Evolutionary conservation across 2,329 filamentous ascomycete species (phyloP).

Genomic region (Rhinocladiella mackenziei): DNA sequence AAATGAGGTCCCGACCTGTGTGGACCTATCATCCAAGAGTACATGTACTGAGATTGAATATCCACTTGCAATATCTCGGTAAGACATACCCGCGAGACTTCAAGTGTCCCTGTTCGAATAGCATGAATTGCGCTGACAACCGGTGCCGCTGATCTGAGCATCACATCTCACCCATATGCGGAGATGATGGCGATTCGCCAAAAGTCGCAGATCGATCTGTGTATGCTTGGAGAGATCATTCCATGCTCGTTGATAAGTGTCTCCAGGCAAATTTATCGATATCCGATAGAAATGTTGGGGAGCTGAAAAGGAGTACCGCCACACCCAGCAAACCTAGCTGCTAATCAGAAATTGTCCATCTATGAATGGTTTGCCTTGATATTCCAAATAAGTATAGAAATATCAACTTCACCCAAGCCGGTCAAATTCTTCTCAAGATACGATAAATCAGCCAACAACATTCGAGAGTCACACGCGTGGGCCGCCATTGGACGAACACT

Average conservation of each 20-base stretch:
- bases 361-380: slow-evolving; percentile 14
- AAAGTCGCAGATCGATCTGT: slow-evolving; percentile 37
- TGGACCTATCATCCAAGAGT: slow-evolving; percentile 47
- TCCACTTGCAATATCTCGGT: neutral
- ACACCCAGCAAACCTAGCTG: slow-evolving; percentile 14
- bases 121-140: slow-evolving; percentile 45
- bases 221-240: slow-evolving; percentile 48
- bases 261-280: neutral
- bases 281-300: neutral
- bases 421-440: slow-evolving; percentile 45
- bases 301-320: slow-evolving; percentile 2
- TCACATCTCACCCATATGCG: slow-evolving; percentile 44
- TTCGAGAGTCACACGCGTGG: slow-evolving; percentile 48
- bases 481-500: slow-evolving; percentile 43
- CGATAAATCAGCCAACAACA: slow-evolving; percentile 50
- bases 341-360: slow-evolving; percentile 2
- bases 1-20: slow-evolving; percentile 62
- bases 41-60: slow-evolving; percentile 27
- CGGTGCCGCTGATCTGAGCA: slow-evolving; percentile 42
- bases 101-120: slow-evolving; percentile 37
- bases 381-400: slow-evolving; percentile 37
- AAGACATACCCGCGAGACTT: neutral
- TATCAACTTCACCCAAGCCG: slow-evolving; percentile 32
- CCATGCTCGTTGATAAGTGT: slow-evolving; percentile 40
- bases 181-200: slow-evolving; percentile 44